Evolutionary conservation across 1,284 basidiomycete species (phyloP).

Genomic region (Cronartium quercuum): DNA sequence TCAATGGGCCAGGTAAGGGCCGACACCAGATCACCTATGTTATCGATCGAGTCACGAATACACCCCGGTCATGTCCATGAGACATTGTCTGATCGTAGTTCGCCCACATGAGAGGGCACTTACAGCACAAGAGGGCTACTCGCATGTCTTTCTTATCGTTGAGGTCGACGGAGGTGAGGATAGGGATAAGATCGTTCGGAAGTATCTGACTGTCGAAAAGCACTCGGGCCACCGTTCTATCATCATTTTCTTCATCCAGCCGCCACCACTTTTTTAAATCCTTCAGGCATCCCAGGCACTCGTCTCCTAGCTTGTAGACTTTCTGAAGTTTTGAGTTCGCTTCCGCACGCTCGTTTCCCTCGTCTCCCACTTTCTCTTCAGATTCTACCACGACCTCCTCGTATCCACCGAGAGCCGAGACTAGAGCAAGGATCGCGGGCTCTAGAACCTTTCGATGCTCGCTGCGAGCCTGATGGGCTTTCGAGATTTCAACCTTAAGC

Average conservation of each 20-base stretch:
- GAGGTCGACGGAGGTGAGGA: constrained; percentile 58
- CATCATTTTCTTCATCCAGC: constrained; percentile 88
- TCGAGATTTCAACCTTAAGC: constrained; percentile 1
- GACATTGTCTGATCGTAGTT: too few relatives aligned
- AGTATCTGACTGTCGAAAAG: constrained; percentile 76
- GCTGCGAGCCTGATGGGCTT: not conserved
- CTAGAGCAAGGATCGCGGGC: constrained; percentile 20
- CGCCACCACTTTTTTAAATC: constrained; percentile 91
- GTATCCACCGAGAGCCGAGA: constrained; percentile 44
- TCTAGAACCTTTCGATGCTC: constrained; percentile 19
- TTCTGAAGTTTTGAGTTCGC: constrained; percentile 24
- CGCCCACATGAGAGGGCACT: constrained; percentile 41
- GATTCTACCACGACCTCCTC: constrained; percentile 41
- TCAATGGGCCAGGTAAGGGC: constrained; percentile 98
- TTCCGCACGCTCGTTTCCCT: constrained; percentile 43
- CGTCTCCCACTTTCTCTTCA: constrained; percentile 41
- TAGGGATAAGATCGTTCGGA: constrained; percentile 73
- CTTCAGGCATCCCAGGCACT: constrained; percentile 64
- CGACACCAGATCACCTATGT: constrained; percentile 68
- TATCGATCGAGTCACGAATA: not conserved
- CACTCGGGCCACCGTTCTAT: constrained; percentile 83
- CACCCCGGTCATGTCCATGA: not conserved
- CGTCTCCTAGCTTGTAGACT: not conserved
- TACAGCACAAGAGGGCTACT: constrained; percentile 70
- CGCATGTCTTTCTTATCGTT: constrained; percentile 69